Percentiles rank a stretch among this genome's conserved stretches.
Evolutionary conservation across 1,284 basidiomycete species (phyloP).

Genomic region (Cryptococcus sp.): DNA sequence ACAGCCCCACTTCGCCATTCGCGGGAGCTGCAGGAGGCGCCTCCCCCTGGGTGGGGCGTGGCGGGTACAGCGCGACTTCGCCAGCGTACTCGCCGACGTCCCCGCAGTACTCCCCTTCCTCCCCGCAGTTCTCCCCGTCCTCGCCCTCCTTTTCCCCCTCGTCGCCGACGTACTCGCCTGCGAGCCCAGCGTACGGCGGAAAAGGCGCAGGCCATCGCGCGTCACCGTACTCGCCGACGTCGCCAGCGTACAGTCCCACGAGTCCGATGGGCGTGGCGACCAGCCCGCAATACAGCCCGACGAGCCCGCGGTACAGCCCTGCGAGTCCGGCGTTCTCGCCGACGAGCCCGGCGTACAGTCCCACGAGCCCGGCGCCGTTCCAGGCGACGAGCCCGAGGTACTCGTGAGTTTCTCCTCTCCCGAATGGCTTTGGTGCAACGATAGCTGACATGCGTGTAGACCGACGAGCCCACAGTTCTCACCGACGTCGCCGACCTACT

Average conservation of each 20-base stretch:
- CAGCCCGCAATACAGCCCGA: conserved; percentile 31
- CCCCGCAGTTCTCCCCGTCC: conserved; percentile 75
- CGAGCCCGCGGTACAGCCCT: conserved; percentile 39
- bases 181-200: conserved; percentile 69
- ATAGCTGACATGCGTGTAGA: conserved; percentile 6
- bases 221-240: conserved; percentile 41
- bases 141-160: conserved; percentile 65
- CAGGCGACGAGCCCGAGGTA: conserved; percentile 81
- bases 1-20: conserved; percentile 76
- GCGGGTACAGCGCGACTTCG: conserved; percentile 57
- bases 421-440: not conserved
- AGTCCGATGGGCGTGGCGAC: conserved; percentile 18
- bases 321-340: conserved; percentile 40
- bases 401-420: conserved; percentile 50
- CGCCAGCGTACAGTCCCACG: conserved; percentile 33
- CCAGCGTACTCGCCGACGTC: conserved; percentile 65
- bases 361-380: conserved; percentile 62
- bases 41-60: conserved; percentile 66
- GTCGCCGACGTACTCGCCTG: conserved; percentile 51
- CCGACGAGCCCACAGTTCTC: conserved; percentile 34
- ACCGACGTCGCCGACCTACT: conserved; percentile 54
- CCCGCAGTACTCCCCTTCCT: conserved; percentile 61
- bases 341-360: conserved; percentile 57
- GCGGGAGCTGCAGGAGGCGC: conserved; percentile 59
- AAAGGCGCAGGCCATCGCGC: conserved; percentile 16